Evolutionary conservation across 2,329 filamentous ascomycete species (phyloP).

Genomic region (Immersiporthe knoxdaviesiana): DNA sequence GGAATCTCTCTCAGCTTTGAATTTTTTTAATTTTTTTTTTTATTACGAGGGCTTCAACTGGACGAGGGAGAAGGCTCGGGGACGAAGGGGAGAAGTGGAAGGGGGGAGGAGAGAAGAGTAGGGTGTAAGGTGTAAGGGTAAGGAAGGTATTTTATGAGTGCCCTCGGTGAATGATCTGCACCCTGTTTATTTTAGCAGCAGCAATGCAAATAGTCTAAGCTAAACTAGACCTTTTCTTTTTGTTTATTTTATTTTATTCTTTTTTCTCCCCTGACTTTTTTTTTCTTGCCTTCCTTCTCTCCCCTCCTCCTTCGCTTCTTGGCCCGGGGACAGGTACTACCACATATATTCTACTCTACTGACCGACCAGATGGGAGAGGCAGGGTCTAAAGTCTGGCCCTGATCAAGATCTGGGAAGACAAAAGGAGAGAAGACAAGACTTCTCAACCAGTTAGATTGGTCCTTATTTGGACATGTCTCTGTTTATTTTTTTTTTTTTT

Average conservation of each 20-base stretch:
- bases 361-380: too few species aligned
- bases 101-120: background rate
- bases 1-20: too few species aligned
- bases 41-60: too few species aligned
- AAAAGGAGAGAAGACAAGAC: too few species aligned
- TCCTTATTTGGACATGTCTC: background rate
- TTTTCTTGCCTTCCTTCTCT: background rate
- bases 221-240: background rate
- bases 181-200: conserved; percentile 2
- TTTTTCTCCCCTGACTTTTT: background rate
- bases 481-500: background rate
- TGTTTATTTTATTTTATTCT: background rate
- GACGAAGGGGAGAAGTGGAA: background rate
- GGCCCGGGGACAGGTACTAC: background rate
- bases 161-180: background rate
- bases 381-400: background rate
- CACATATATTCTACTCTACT: background rate
- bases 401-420: background rate
- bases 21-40: too few species aligned
- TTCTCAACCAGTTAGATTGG: too few species aligned
- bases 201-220: background rate
- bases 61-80: background rate
- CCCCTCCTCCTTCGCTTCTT: background rate
- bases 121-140: background rate
- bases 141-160: background rate